Percentiles rank a stretch among this genome's conserved stretches.
Evolutionary conservation across 352 stramenopile genomes (phyloP).

Genomic region (Sclerospora graminicola): DNA sequence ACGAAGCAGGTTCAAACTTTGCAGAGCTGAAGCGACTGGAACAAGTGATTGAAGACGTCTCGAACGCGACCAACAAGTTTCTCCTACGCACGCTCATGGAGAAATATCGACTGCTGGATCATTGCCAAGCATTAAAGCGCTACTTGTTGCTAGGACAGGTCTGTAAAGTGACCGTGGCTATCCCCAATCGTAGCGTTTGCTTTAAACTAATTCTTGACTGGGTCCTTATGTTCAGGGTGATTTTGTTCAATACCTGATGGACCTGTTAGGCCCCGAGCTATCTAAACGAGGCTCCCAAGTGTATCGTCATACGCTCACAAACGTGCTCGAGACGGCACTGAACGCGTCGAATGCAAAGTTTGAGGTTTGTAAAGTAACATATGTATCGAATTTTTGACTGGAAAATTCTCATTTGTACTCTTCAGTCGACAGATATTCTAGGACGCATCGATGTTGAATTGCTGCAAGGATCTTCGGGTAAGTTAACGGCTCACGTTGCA

Average conservation of each 20-base stretch:
- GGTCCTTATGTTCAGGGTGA: slow-evolving; percentile 64
- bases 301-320: slow-evolving; percentile 92
- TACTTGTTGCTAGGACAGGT: slow-evolving; percentile 97
- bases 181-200: neutral
- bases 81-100: slow-evolving; percentile 89
- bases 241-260: slow-evolving; percentile 96
- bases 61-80: slow-evolving; percentile 78
- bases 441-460: slow-evolving; percentile 89
- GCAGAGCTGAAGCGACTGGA: slow-evolving; percentile 60
- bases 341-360: slow-evolving; percentile 94
- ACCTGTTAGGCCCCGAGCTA: slow-evolving; percentile 85
- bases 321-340: slow-evolving; percentile 91
- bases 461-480: slow-evolving; percentile 62
- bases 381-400: neutral
- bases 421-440: slow-evolving; percentile 84
- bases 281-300: slow-evolving; percentile 86
- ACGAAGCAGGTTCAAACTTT: slow-evolving; percentile 58
- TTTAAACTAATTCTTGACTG: neutral
- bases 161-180: neutral
- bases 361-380: slow-evolving; percentile 44
- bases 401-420: neutral
- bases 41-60: slow-evolving; percentile 69
- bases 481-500: neutral
- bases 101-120: slow-evolving; percentile 89
- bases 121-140: slow-evolving; percentile 94